Conservation (phyloP, 148 eudicot species). For the Mesembryanthemum crystallinum region DNA sequence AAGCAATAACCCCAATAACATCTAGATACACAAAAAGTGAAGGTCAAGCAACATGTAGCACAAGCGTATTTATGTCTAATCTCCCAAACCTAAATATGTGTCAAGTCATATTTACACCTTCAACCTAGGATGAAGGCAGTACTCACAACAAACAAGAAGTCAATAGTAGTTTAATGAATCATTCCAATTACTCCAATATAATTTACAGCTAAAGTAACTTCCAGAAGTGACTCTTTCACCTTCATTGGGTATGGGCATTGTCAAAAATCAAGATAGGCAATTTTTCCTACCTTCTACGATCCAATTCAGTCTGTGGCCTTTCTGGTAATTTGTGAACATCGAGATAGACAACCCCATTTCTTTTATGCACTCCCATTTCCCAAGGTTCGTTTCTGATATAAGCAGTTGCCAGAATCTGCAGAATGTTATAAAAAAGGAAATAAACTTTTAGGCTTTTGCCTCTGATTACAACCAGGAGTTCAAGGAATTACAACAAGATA, state of each 20-base stretch:
- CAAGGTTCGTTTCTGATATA: conserved; percentile 93
- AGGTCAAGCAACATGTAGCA: background rate
- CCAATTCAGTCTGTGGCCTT: conserved; percentile 78
- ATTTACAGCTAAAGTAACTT: too few species aligned
- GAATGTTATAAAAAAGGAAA: conserved; percentile 11
- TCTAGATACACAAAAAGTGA: conserved; percentile 36
- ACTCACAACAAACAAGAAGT: too few species aligned
- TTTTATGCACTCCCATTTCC: conserved; percentile 99
- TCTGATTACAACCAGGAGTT: background rate
- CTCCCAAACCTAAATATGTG: too few species aligned
- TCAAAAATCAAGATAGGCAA: background rate
- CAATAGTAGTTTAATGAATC: too few species aligned
- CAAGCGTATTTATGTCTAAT: background rate
- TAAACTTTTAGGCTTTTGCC: conserved; percentile 1
- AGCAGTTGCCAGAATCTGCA: conserved; percentile 90
- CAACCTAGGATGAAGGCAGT: too few species aligned
- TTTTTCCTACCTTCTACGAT: conserved; percentile 64
- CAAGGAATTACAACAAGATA: background rate
- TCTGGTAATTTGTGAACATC: conserved; percentile 96
- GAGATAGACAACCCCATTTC: conserved; percentile 92
- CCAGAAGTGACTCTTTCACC: too few species aligned
- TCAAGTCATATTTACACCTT: too few species aligned
- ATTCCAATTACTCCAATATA: too few species aligned
- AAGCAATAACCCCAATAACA: conserved; percentile 97
- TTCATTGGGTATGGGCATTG: background rate